Conservation (phyloP, 345 rosid species). For the Hibiscus tridactylites region DNA sequence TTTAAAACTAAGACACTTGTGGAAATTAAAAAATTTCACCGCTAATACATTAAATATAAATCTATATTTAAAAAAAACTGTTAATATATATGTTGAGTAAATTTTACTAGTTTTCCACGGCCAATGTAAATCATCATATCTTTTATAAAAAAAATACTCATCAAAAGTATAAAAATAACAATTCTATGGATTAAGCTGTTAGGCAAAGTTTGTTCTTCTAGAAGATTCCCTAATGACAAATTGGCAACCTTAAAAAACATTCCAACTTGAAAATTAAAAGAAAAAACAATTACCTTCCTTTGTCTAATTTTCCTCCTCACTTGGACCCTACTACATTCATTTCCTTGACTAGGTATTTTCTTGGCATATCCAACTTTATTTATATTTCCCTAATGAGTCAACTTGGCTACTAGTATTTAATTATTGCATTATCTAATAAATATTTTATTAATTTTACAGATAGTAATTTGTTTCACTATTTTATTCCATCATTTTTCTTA, state of each 20-base stretch:
- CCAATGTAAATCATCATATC: too few relatives aligned
- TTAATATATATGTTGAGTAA: too few relatives aligned
- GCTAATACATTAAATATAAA: too few relatives aligned
- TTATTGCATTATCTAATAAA: not conserved
- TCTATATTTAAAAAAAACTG: too few relatives aligned
- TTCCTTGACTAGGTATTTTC: not conserved
- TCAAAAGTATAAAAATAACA: too few relatives aligned
- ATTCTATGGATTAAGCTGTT: too few relatives aligned
- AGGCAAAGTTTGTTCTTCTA: not conserved
- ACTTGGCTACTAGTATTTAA: slow-evolving; percentile 4
- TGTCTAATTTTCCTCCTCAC: not conserved
- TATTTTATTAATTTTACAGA: not conserved
- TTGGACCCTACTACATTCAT: slow-evolving; percentile 1
- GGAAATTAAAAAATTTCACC: too few relatives aligned
- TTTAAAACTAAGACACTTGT: too few relatives aligned
- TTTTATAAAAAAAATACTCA: too few relatives aligned
- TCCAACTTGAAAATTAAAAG: slow-evolving; percentile 15
- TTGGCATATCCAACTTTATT: not conserved
- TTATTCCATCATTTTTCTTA: too few relatives aligned
- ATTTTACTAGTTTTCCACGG: too few relatives aligned
- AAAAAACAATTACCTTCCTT: too few relatives aligned
- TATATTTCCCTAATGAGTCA: not conserved
- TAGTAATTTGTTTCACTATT: not conserved
- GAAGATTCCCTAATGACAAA: not conserved
- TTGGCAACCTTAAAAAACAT: slow-evolving; percentile 1